A percentile compares a stretch with the other conserved stretches of the same genome.
phyloP scores from a whole-genome alignment of 106 monocot genomes.

The Amphibolis antarctica region DNA sequence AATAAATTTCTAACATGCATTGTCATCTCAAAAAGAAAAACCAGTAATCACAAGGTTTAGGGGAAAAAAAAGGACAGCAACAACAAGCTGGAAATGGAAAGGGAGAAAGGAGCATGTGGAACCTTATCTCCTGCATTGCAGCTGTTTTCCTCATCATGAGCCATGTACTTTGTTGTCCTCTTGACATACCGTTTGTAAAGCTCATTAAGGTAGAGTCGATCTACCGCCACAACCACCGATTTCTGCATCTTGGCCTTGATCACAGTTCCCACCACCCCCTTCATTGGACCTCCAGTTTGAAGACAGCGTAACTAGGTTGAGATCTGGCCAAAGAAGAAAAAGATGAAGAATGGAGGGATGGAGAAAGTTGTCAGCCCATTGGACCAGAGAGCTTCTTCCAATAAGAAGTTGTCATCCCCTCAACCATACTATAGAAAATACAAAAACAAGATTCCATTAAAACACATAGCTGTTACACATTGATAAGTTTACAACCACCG shows the following conservation, averaged over 20 bases:
- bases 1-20: too few relatives aligned
- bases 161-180: constrained; percentile 95
- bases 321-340: not conserved
- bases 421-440: too few relatives aligned
- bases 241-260: constrained; percentile 98
- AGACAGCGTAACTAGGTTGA: not conserved
- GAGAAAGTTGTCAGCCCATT: too few relatives aligned
- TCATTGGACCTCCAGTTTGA: constrained; percentile 30
- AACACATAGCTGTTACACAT: too few relatives aligned
- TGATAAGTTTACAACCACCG: too few relatives aligned
- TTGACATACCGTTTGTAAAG: constrained; percentile 86
- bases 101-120: not conserved
- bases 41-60: too few relatives aligned
- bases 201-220: constrained; percentile 76
- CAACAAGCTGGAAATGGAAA: not conserved
- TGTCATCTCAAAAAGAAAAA: too few relatives aligned
- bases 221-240: constrained; percentile 95
- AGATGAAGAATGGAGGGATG: too few relatives aligned
- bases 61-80: not conserved
- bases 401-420: too few relatives aligned
- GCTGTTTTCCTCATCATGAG: constrained; percentile 72
- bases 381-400: too few relatives aligned
- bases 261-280: constrained; percentile 82
- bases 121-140: constrained; percentile 78
- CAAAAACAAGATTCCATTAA: too few relatives aligned